A percentile compares a stretch with the other conserved stretches of the same genome.
Conservation (phyloP, 345 rosid genomes). For the Dimocarpus longan region DNA sequence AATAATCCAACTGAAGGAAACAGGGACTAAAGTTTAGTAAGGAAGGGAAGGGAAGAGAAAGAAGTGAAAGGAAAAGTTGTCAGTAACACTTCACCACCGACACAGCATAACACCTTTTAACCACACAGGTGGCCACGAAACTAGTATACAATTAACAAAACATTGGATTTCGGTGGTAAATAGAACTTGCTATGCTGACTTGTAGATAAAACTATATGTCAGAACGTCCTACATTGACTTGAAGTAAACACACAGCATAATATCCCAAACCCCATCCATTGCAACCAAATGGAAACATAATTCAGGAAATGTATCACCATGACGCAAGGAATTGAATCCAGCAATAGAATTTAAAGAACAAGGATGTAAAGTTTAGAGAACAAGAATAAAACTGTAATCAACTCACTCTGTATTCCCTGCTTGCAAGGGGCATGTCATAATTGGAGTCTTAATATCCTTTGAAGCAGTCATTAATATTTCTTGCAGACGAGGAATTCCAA, state of each 20-base stretch:
- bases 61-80: neutral
- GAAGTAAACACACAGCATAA: neutral
- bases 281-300: constrained; percentile 26
- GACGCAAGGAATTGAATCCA: neutral
- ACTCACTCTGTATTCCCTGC: constrained; percentile 70
- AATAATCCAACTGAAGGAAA: neutral
- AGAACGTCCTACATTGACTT: neutral
- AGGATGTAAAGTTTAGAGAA: neutral
- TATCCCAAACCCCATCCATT: constrained; percentile 32
- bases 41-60: no score
- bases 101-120: neutral
- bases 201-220: neutral
- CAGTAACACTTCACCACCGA: neutral
- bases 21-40: neutral
- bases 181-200: neutral
- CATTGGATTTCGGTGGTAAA: neutral
- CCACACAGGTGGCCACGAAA: neutral
- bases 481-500: constrained; percentile 94
- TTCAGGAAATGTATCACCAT: neutral
- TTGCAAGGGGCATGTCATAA: constrained; percentile 88
- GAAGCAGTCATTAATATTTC: constrained; percentile 97
- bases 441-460: constrained; percentile 75
- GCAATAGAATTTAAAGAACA: neutral
- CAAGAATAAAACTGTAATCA: constrained; percentile 6
- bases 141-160: neutral